Conservation (phyloP, 805 yeast species). For the Suhomyces pyralidae region DNA sequence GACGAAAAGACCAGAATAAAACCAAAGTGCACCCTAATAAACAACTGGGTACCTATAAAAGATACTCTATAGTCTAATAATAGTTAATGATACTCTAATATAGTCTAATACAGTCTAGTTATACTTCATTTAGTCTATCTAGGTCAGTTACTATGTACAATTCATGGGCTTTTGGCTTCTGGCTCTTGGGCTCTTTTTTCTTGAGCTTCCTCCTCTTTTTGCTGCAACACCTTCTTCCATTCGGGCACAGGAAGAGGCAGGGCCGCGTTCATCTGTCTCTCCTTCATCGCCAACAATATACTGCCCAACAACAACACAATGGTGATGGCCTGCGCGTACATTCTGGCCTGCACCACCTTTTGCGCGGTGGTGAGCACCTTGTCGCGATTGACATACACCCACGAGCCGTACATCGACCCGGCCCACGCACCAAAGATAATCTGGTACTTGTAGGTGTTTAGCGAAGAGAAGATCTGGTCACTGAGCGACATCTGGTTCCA, state of each 20-base stretch:
- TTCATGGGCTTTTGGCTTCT: too few species aligned
- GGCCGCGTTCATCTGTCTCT: conserved; percentile 19
- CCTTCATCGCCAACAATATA: conserved; percentile 25
- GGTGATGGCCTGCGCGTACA: conserved; percentile 30
- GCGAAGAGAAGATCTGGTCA: conserved; percentile 28
- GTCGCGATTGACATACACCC: conserved; percentile 26
- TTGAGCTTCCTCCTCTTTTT: conserved; percentile 9
- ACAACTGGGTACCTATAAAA: too few species aligned
- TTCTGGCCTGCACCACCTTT: conserved; percentile 28
- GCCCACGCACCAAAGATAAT: conserved; percentile 38
- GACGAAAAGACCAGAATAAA: too few species aligned
- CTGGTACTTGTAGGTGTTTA: conserved; percentile 34
- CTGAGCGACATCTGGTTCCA: conserved; percentile 32
- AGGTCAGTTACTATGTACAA: too few species aligned
- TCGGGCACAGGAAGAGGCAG: conserved; percentile 24
- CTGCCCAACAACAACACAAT: conserved; percentile 27
- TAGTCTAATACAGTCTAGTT: too few species aligned
- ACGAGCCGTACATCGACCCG: conserved; percentile 33
- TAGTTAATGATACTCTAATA: too few species aligned
- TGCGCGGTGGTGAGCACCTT: conserved; percentile 25
- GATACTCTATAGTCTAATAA: too few species aligned
- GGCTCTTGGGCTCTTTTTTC: too few species aligned
- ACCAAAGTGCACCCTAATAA: too few species aligned
- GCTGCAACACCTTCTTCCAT: conserved; percentile 20
- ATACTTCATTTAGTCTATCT: too few species aligned